These are phyloP conservation scores for Tolypocladium pustulatum DNA, from an alignment of 2,329 filamentous ascomycete genomes.

Conservation along the genomic window DNA sequence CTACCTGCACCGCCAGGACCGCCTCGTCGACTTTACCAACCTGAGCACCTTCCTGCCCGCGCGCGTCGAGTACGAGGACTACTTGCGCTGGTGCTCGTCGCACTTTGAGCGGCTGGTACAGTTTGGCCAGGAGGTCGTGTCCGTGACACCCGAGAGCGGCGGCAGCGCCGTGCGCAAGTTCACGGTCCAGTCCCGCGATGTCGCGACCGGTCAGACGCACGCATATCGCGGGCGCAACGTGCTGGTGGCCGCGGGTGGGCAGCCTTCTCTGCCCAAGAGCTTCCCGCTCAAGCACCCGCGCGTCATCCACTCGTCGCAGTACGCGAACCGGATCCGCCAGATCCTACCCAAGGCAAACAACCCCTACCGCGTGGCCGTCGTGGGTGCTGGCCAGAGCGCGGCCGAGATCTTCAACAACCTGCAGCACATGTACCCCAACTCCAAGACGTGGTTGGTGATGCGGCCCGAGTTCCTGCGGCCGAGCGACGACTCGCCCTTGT, in stretches of 20 bases:
- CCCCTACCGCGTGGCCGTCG: slow-evolving; percentile 67
- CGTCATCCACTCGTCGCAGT: slow-evolving; percentile 84
- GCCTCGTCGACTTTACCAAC: slow-evolving; percentile 88
- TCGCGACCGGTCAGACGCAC: slow-evolving; percentile 41
- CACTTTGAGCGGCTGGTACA: slow-evolving; percentile 64
- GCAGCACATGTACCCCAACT: slow-evolving; percentile 71
- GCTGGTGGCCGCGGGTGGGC: slow-evolving; percentile 46
- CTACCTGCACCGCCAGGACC: slow-evolving; percentile 71
- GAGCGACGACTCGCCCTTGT: slow-evolving; percentile 95
- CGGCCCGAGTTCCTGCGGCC: slow-evolving; percentile 74
- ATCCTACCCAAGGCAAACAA: slow-evolving; percentile 45
- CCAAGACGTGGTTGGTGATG: slow-evolving; percentile 68
- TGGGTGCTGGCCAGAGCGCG: slow-evolving; percentile 85
- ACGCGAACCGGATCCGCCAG: slow-evolving; percentile 52
- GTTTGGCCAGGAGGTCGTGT: slow-evolving; percentile 69
- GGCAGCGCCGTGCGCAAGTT: slow-evolving; percentile 47
- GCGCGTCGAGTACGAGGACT: slow-evolving; percentile 86
- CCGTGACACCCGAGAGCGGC: slow-evolving; percentile 48
- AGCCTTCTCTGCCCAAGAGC: slow-evolving; percentile 58
- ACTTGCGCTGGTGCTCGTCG: slow-evolving; percentile 82
- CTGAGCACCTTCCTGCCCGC: slow-evolving; percentile 79
- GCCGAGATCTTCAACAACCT: slow-evolving; percentile 94
- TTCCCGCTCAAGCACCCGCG: slow-evolving; percentile 61
- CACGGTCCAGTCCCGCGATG: slow-evolving; percentile 54
- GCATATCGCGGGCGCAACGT: slow-evolving; percentile 54